phyloP scores from a whole-genome alignment of 208 protist species.

The Strigomonas culicis region DNA sequence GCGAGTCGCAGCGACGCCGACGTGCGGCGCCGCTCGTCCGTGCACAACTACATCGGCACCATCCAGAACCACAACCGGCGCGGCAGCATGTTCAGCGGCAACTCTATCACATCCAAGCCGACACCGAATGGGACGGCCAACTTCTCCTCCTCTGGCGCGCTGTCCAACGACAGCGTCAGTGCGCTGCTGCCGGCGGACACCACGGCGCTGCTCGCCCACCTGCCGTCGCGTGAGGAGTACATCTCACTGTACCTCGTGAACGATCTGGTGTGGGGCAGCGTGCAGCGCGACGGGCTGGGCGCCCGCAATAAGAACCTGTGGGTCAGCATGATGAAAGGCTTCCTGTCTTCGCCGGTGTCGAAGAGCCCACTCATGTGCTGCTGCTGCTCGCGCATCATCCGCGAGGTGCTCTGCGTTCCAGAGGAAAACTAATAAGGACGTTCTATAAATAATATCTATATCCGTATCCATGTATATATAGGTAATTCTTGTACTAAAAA shows the following conservation, averaged over 20 bases:
- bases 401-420: conserved; percentile 42
- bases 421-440: neutral
- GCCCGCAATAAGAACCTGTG: conserved; percentile 37
- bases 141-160: neutral
- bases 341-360: conserved; percentile 36
- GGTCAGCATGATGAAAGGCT: conserved; percentile 42
- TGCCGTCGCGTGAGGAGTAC: conserved; percentile 55
- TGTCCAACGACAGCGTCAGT: neutral
- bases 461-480: neutral
- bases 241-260: conserved; percentile 47
- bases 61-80: conserved; percentile 13
- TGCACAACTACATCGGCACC: conserved; percentile 8
- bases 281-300: conserved; percentile 22
- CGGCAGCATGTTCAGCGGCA: conserved; percentile 6
- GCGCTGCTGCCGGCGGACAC: neutral
- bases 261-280: conserved; percentile 40
- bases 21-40: neutral
- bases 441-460: neutral
- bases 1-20: neutral
- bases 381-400: conserved; percentile 52
- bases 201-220: conserved; percentile 3
- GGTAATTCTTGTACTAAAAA: conserved; percentile 4
- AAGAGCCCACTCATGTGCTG: conserved; percentile 45
- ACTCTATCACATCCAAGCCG: neutral
- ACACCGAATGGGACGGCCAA: neutral